phyloP scores from a whole-genome alignment of 2,329 filamentous ascomycete genomes.

The Coniella lustricola region DNA sequence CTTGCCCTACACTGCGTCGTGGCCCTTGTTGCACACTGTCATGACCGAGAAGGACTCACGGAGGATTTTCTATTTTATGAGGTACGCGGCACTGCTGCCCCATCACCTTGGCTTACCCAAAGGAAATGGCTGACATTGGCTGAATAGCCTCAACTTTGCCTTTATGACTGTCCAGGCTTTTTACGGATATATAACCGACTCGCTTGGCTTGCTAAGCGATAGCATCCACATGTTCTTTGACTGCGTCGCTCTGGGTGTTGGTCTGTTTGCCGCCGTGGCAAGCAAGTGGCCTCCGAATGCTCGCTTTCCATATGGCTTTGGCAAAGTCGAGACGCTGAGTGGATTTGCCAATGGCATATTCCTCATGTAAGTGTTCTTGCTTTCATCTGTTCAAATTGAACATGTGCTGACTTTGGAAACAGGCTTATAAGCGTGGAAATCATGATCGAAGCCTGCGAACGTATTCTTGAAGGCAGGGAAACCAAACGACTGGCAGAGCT shows the following conservation, averaged over 20 bases:
- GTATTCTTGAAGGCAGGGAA: conserved; percentile 75
- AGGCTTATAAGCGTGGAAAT: conserved; percentile 94
- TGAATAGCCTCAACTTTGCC: conserved; percentile 71
- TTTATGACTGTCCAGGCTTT: conserved; percentile 95
- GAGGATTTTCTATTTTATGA: conserved; percentile 95
- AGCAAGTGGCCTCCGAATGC: conserved; percentile 92
- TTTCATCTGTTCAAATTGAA: not conserved
- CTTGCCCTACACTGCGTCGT: conserved; percentile 60
- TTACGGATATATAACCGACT: conserved; percentile 90
- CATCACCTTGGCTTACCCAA: not conserved
- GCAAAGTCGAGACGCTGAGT: conserved; percentile 92
- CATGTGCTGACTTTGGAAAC: conserved; percentile 4
- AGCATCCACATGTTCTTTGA: conserved; percentile 99
- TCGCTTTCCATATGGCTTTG: conserved; percentile 88
- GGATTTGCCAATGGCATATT: conserved; percentile 97
- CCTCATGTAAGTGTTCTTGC: conserved; percentile 57
- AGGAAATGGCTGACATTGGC: not conserved
- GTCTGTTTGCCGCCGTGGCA: conserved; percentile 84
- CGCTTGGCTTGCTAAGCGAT: conserved; percentile 88
- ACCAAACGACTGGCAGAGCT: conserved; percentile 81
- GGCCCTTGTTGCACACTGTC: conserved; percentile 78
- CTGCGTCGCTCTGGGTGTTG: conserved; percentile 85
- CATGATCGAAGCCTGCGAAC: conserved; percentile 85
- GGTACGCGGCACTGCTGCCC: conserved; percentile 41
- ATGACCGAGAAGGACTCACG: conserved; percentile 87